Percentiles rank a stretch among this genome's conserved stretches.
phyloP scores from a whole-genome alignment of 176 grass and related monocot genomes.

The Hsuehochloa calcarea region DNA sequence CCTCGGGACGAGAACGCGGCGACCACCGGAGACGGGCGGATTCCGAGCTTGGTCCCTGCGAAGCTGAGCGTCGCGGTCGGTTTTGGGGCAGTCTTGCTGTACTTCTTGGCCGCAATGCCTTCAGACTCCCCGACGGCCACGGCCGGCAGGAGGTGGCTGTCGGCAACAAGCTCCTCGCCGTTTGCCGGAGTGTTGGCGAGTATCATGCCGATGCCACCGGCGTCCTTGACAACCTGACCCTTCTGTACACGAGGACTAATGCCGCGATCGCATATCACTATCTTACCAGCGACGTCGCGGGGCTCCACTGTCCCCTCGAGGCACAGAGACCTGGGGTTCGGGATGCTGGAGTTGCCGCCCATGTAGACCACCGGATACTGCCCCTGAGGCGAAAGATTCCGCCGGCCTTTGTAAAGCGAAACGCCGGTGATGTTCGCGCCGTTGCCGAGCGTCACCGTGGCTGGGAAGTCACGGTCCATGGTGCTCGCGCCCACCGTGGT shows the following conservation, averaged over 20 bases:
- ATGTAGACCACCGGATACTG: conserved; percentile 78
- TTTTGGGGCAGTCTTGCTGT: conserved; percentile 41
- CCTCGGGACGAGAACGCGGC: conserved; percentile 92
- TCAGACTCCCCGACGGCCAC: conserved; percentile 65
- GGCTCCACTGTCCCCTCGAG: conserved; percentile 74
- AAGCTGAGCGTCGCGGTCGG: conserved; percentile 79
- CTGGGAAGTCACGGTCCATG: conserved; percentile 91
- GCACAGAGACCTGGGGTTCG: conserved; percentile 79
- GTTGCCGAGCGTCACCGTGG: conserved; percentile 65
- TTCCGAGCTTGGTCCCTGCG: conserved; percentile 77
- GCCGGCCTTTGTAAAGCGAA: conserved; percentile 71
- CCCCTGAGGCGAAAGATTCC: conserved; percentile 39
- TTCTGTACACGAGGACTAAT: conserved; percentile 95
- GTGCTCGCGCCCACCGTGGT: conserved; percentile 93
- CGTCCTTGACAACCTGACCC: conserved; percentile 86
- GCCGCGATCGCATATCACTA: conserved; percentile 91
- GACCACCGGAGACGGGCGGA: conserved; percentile 88
- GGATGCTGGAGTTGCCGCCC: conserved; percentile 58
- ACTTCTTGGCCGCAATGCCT: conserved; percentile 58
- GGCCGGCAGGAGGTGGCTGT: conserved; percentile 91
- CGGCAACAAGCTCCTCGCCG: conserved; percentile 93
- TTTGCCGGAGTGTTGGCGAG: conserved; percentile 71
- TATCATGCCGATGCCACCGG: conserved; percentile 86
- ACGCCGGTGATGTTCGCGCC: conserved; percentile 76
- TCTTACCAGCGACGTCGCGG: conserved; percentile 62